Percentiles rank a stretch among this genome's conserved stretches.
Evolutionary conservation across 768 basidiomycete species (phyloP).

Genomic region (Ramaria sp.): DNA sequence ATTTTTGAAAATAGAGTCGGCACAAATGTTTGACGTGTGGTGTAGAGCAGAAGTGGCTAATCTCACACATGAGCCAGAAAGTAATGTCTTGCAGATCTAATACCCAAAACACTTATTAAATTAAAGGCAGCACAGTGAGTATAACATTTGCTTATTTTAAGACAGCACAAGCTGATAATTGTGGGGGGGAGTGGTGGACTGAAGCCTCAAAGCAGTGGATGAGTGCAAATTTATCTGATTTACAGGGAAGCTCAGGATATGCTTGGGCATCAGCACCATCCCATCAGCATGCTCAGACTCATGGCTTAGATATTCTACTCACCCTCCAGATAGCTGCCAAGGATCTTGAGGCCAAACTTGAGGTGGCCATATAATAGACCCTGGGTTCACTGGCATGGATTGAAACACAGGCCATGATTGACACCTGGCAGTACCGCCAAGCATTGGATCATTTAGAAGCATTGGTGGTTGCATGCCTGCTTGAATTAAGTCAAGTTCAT

Average conservation of each 20-base stretch:
- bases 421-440: constrained; percentile 7
- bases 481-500: constrained; percentile 14
- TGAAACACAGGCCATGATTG: not conserved
- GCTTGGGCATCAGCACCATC: not conserved
- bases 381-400: not conserved
- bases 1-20: too few species aligned
- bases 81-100: not conserved
- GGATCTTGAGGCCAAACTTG: not conserved
- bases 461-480: constrained; percentile 13
- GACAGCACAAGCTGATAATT: not conserved
- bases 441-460: constrained; percentile 14
- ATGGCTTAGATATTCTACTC: not conserved
- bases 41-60: not conserved
- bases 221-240: not conserved
- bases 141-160: not conserved
- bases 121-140: not conserved
- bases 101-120: not conserved
- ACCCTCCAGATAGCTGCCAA: not conserved
- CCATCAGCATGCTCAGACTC: not conserved
- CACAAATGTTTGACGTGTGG: not conserved
- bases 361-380: not conserved
- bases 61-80: not conserved
- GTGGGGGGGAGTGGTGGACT: not conserved
- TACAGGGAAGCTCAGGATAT: not conserved
- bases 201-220: not conserved